A percentile compares a stretch with the other conserved stretches of the same genome.
phyloP scores from a whole-genome alignment of 306 rosid genomes.

The Cicer pinnatifidum region DNA sequence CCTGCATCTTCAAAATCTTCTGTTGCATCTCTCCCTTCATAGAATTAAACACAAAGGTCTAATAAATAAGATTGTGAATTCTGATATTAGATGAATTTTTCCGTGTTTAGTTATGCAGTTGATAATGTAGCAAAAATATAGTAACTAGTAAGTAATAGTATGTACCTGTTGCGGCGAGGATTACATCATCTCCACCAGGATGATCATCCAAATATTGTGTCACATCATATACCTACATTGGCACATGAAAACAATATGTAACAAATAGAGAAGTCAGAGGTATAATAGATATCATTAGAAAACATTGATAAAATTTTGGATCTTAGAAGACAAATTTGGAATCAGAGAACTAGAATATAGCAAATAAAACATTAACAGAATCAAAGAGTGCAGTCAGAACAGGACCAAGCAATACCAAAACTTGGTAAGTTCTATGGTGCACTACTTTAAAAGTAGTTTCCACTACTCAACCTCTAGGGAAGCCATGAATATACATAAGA shows the following conservation, averaged over 20 bases:
- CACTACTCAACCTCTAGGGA: neutral
- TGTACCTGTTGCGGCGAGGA: slow-evolving; percentile 73
- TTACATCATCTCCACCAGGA: slow-evolving; percentile 92
- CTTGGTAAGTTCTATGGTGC: no score
- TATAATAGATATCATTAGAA: slow-evolving; percentile 13
- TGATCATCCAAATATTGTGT: slow-evolving; percentile 84
- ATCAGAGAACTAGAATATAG: slow-evolving; percentile 9
- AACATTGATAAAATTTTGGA: slow-evolving; percentile 13
- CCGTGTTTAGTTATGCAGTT: slow-evolving; percentile 8
- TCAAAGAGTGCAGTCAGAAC: neutral
- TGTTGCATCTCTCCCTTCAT: slow-evolving; percentile 79
- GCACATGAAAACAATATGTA: slow-evolving; percentile 30
- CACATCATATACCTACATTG: slow-evolving; percentile 74
- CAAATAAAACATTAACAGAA: neutral
- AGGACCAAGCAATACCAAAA: neutral
- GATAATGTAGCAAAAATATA: neutral
- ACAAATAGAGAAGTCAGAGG: neutral
- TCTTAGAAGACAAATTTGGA: neutral
- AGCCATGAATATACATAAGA: neutral
- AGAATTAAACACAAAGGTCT: slow-evolving; percentile 26
- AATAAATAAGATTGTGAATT: slow-evolving; percentile 27
- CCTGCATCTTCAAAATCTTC: slow-evolving; percentile 97
- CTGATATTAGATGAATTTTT: slow-evolving; percentile 31
- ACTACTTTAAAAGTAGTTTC: neutral
- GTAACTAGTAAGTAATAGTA: slow-evolving; percentile 27